phyloP scores from a whole-genome alignment of 345 rosid species.

The thale cress (Arabidopsis thaliana) region TAIR10.1 NC_003076.8:23626001-23626500 shows the following conservation, averaged over 20 bases:
- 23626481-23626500: conserved; percentile 61
- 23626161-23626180: conserved; percentile 74
- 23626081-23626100: conserved; percentile 73
- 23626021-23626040: conserved; percentile 83
- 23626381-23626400: conserved; percentile 41
- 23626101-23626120: conserved; percentile 65
- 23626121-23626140: conserved; percentile 84
- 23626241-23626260: conserved; percentile 63
- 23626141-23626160: conserved; percentile 75
- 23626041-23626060: conserved; percentile 76
- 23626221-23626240: conserved; percentile 58
- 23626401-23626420: conserved; percentile 50
- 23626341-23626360: conserved; percentile 86
- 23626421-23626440: conserved; percentile 49
- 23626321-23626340: conserved; percentile 82
- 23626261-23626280: conserved; percentile 51
- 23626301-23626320: conserved; percentile 55
- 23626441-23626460: conserved; percentile 83
- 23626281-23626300: conserved; percentile 56
- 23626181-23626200: conserved; percentile 84
- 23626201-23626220: conserved; percentile 80
- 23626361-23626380: conserved; percentile 73
- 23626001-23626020: conserved; percentile 88
- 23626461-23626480: conserved; percentile 46
- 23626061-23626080: conserved; percentile 82